phyloP scores from a whole-genome alignment of 2,329 filamentous ascomycete genomes.

The Plenodomus biglobosus region DNA sequence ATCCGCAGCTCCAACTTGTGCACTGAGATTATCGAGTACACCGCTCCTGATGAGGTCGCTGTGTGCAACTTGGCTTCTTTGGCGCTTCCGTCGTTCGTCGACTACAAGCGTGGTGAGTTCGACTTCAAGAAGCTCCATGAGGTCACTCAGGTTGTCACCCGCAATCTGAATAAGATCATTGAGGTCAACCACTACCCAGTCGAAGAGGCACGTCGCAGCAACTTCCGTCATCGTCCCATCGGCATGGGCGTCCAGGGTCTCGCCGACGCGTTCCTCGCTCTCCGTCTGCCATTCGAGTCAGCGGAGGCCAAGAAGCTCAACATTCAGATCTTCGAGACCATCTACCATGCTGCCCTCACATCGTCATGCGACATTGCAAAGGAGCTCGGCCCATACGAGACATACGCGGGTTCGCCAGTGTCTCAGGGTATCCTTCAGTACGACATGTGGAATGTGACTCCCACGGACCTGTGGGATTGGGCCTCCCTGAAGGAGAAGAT shows the following conservation, averaged over 20 bases:
- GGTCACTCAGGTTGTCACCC: conserved; percentile 86
- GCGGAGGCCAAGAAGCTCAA: conserved; percentile 91
- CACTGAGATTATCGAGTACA: conserved; percentile 99
- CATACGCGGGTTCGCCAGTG: conserved; percentile 89
- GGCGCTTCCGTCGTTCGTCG: conserved; percentile 86
- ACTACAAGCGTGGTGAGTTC: conserved; percentile 80
- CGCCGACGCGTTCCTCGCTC: conserved; percentile 94
- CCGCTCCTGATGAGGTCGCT: conserved; percentile 93
- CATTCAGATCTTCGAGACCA: conserved; percentile 98
- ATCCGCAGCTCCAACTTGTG: conserved; percentile 98
- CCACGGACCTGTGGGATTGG: conserved; percentile 97
- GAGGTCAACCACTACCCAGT: conserved; percentile 99
- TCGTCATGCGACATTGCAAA: conserved; percentile 85
- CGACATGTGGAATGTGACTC: conserved; percentile 97
- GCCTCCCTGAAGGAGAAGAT: conserved; percentile 83
- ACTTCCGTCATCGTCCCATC: conserved; percentile 94
- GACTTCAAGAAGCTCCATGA: conserved; percentile 98
- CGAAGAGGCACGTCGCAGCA: conserved; percentile 87
- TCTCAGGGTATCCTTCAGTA: conserved; percentile 96
- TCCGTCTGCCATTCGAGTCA: conserved; percentile 96
- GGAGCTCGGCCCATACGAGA: conserved; percentile 79
- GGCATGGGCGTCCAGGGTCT: conserved; percentile 97
- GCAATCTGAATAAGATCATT: conserved; percentile 97
- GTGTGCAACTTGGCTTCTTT: conserved; percentile 97
- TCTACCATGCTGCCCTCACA: conserved; percentile 93